A percentile compares a stretch with the other conserved stretches of the same genome.
phyloP scores from a whole-genome alignment of 129 eudicot species.

The Ambrosia trifida region DNA sequence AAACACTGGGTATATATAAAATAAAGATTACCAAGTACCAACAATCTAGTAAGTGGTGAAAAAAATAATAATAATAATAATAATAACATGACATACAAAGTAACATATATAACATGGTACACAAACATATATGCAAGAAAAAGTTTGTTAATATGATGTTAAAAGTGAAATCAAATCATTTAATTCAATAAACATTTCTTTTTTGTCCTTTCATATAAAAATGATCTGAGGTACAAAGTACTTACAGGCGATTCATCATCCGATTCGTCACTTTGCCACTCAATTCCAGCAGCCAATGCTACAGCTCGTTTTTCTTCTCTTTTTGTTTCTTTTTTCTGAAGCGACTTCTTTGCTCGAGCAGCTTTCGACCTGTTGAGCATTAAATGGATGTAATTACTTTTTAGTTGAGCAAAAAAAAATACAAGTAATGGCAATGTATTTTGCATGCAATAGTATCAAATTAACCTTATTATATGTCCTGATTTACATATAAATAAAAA shows the following conservation, averaged over 20 bases:
- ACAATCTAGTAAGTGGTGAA: too few relatives aligned
- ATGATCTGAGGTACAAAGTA: background rate
- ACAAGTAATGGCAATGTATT: background rate
- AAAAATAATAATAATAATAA: too few relatives aligned
- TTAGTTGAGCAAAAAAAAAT: background rate
- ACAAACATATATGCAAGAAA: too few relatives aligned
- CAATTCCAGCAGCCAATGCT: conserved; percentile 86
- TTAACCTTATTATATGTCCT: background rate
- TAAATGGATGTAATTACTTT: background rate
- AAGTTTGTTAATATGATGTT: conserved; percentile 1
- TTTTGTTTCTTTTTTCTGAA: conserved; percentile 48
- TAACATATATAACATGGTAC: too few relatives aligned
- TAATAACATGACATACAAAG: background rate
- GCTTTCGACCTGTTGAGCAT: conserved; percentile 63
- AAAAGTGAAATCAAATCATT: background rate
- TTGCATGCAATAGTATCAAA: background rate
- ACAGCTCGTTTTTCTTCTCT: conserved; percentile 69
- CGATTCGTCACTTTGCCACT: conserved; percentile 78
- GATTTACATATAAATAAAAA: background rate
- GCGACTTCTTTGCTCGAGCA: conserved; percentile 68
- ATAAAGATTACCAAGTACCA: too few relatives aligned
- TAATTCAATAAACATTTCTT: background rate
- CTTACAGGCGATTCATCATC: conserved; percentile 77
- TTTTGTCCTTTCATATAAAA: conserved; percentile 1
- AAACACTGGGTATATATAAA: too few relatives aligned